Conservation (phyloP, 2,329 filamentous ascomycete genomes). For the Cadophora sp. region DNA sequence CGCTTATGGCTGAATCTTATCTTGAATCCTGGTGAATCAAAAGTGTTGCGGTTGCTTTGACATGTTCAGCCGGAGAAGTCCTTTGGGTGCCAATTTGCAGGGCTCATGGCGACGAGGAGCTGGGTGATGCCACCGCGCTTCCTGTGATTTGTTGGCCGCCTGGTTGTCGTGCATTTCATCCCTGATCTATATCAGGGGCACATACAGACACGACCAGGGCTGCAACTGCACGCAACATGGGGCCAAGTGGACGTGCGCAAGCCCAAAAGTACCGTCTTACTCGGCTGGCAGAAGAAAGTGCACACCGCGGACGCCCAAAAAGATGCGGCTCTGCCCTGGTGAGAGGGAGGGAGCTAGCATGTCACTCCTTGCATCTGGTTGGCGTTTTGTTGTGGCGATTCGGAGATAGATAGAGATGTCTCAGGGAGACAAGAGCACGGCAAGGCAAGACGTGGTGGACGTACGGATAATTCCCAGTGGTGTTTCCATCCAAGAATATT, state of each 20-base stretch:
- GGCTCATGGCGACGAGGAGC: neutral
- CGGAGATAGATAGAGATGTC: conserved; percentile 2
- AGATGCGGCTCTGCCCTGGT: conserved; percentile 24
- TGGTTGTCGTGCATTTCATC: conserved; percentile 17
- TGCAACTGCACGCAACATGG: neutral
- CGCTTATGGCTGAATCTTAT: conserved; percentile 36
- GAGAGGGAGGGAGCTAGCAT: neutral
- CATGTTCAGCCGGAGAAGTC: conserved; percentile 4
- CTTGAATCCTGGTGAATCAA: conserved; percentile 20
- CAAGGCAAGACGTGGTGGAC: neutral
- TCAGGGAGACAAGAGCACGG: neutral
- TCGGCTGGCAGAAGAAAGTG: conserved; percentile 22
- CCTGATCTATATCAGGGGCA: conserved; percentile 16
- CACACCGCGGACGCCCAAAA: conserved; percentile 18
- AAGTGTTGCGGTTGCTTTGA: conserved; percentile 12
- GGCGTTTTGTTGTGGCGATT: neutral
- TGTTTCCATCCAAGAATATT: neutral
- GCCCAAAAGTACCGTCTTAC: conserved; percentile 14
- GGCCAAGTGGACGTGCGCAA: conserved; percentile 18
- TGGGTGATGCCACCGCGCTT: neutral
- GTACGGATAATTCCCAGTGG: neutral
- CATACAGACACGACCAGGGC: conserved; percentile 10
- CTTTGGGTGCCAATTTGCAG: neutral
- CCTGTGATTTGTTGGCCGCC: conserved; percentile 17
- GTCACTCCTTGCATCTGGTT: conserved; percentile 19